These are phyloP conservation scores for Tetratostichococcus sp. DNA, from an alignment of 139 green algal species.

Conservation along the genomic window DNA sequence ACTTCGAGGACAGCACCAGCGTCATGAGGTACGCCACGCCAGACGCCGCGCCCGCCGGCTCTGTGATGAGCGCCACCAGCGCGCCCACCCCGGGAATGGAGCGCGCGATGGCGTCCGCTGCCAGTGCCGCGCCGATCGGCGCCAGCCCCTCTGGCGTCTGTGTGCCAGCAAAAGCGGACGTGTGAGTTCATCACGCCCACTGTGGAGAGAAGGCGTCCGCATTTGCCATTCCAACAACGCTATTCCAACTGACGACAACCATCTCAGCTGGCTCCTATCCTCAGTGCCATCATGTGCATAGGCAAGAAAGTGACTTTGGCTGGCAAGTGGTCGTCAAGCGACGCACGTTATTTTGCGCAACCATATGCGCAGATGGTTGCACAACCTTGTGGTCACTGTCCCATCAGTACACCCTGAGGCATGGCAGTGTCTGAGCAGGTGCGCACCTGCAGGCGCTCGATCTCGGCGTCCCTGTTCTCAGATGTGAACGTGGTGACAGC, in stretches of 20 bases:
- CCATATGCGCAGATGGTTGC: no score
- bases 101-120: conserved; percentile 46
- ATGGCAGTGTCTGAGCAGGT: no score
- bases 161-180: background rate
- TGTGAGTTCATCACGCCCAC: background rate
- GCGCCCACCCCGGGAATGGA: conserved; percentile 58
- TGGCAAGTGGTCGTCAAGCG: no score
- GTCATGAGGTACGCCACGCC: conserved; percentile 71
- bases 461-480: conserved; percentile 49
- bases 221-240: no score
- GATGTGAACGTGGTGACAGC: conserved; percentile 48
- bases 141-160: conserved; percentile 10
- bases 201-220: no score
- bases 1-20: conserved; percentile 47
- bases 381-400: no score
- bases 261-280: no score
- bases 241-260: no score
- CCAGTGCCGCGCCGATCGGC: conserved; percentile 46
- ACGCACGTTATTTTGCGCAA: no score
- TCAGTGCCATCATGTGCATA: no score
- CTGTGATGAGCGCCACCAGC: conserved; percentile 43
- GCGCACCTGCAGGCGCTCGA: conserved; percentile 49
- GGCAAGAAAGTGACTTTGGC: no score
- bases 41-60: conserved; percentile 53
- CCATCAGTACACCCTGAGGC: no score